Base-by-base conservation (phyloP, 306 rosid genomes). In the Cyamopsis tetragonoloba region DNA sequence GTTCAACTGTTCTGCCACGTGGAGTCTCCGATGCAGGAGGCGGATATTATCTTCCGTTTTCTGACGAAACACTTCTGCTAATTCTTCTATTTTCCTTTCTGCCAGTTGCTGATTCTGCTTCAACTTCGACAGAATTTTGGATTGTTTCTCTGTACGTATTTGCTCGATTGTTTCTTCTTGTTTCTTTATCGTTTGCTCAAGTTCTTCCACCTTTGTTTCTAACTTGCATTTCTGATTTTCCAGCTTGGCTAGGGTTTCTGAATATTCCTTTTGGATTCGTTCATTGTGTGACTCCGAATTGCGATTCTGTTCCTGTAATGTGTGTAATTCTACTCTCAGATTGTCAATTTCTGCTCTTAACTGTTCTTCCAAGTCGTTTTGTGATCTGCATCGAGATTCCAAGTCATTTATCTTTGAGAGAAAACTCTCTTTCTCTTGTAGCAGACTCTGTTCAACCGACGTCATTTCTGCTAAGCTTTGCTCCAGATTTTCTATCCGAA, bases 1-100 rank as follows among this genome's bases (percentile, higher is more conserved):
- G 39, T 83, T 85, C 49, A 87, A 47, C 32, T 80, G 87, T 65
- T 90, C 96, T 18, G 89, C 77, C 0, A 80, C 81, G 17, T 63
- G 77, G 79, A 90, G 66, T 50, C 91, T 83, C 41, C 54, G 84
- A 41, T 65, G 69, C 48, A 90, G 53, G 27, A 90, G 4, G 11
- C 85, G 82, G 15, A 85, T 67, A 28, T 71, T 71, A 34, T 82
- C 85, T 48, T 90, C 87, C 11, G 82, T 23, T 66, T 77, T 70
- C 42, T 23, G 48, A 8, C 82, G 77, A 50, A 71, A 72, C 60
- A 76, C 78, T 13, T 70, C 72, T 2, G 76, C 88, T 42, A 82
- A 28, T 14, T 86, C 92, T 41, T 78, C 84, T 56, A 84, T 78
- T 66, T 77, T 84, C 77, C 77, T 80, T 35, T 84, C 88, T 15